Evolutionary conservation across 495 filamentous ascomycete species (phyloP), one percentile per base, ranked within the genome.

Genomic region (Hypoxylon perforatum): DNA sequence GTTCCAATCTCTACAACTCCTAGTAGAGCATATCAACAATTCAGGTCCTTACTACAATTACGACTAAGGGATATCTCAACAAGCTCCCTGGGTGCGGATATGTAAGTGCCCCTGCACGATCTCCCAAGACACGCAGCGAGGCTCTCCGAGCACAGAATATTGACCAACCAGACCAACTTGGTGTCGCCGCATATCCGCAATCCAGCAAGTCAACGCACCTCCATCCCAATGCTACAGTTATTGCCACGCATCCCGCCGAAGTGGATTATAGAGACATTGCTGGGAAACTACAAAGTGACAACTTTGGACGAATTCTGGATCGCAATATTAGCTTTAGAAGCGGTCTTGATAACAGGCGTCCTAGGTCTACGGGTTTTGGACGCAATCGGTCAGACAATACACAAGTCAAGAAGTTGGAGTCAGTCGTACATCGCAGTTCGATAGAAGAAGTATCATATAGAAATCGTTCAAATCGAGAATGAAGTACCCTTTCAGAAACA

Each of bases 221-320:
- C 30, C n/a, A 9, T 11, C 25, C 36, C 35, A 19, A 65, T 63
- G 59, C 52, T 52, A 21, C 55, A 25, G 14, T 12, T 49, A 36
- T 35, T 46, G 25, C 38, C n/a, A 8, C 47, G 47, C 57, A 42
- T 38, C 3, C 17, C 25, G 18, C 50, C 67, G 11, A 57, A 58
- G 33, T 42, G 69, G 59, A 73, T 72, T 57, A 48, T 75, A 21
- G 53, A 65, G 51, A 71, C 63, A 9, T 36, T 73, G 25, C 64
- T 77, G 6, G 69, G 69, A 18, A 73, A 59, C 36, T 74, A 78
- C 50, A 73, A 81, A 33, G 71, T 77, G 51, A 67, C 77, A 45
- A 46, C 80, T 1, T 61, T 83, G n/a, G 80, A 83, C 69, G 70
- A 70, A 35, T 69, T 83, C 50, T 83, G 81, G 81, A 76, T 83